phyloP scores from a whole-genome alignment of 805 yeast species.

The Metschnikowia drakensbergensis region DNA sequence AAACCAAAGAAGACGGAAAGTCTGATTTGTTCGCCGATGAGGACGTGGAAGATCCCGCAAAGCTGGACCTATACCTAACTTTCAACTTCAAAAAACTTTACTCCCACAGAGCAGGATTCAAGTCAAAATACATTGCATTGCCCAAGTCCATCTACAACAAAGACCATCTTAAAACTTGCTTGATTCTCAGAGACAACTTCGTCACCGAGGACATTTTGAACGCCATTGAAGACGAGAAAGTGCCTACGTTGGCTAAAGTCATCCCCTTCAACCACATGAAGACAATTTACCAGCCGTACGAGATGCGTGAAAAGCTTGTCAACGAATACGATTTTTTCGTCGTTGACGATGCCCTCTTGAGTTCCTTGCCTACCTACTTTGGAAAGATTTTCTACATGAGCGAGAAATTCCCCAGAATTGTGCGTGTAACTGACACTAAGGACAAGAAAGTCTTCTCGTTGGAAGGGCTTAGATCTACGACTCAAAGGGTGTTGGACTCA shows the following conservation, averaged over 20 bases:
- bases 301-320: constrained; percentile 74
- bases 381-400: constrained; percentile 72
- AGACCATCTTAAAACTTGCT: constrained; percentile 51
- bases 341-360: constrained; percentile 77
- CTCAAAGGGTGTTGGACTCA: constrained; percentile 54
- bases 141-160: constrained; percentile 43
- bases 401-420: constrained; percentile 63
- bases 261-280: constrained; percentile 72
- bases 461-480: constrained; percentile 52
- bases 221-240: constrained; percentile 43
- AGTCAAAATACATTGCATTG: constrained; percentile 49
- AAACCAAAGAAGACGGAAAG: constrained; percentile 29
- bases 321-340: constrained; percentile 70
- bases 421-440: constrained; percentile 39
- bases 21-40: constrained; percentile 48
- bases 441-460: constrained; percentile 42
- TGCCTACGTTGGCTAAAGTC: constrained; percentile 50
- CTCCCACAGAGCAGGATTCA: constrained; percentile 54
- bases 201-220: constrained; percentile 44
- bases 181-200: constrained; percentile 62
- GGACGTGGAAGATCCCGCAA: constrained; percentile 43
- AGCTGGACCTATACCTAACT: constrained; percentile 55
- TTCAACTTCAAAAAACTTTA: constrained; percentile 64
- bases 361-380: constrained; percentile 75
- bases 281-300: constrained; percentile 83